Base-by-base conservation (phyloP, 108 stramenopile genomes). In the Thalassiosira profunda region DNA sequence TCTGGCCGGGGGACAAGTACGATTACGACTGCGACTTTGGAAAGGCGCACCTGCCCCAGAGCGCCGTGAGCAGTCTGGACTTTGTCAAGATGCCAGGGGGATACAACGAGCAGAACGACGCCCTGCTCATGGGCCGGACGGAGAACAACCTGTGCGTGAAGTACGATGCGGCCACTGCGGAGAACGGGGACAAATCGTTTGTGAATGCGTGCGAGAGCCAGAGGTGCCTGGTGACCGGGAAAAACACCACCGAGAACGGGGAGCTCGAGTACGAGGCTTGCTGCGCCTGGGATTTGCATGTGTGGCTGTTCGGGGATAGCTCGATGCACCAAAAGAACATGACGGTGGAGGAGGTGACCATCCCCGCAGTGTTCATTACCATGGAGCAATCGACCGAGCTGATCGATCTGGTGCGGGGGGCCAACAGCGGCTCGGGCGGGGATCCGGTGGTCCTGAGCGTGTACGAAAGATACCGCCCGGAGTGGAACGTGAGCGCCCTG, bases 241-340 rank as follows among this genome's bases (percentile, higher is more conserved):
- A 73, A 20, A 73, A 64, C 46, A 23, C 46, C 18, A 20, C 10
- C 23, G 36, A 18, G 4, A 52, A 20, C 23, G 26, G 10, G n/a
- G 36, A 10, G 15, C 5, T 45, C 10, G 17, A 1, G 6, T 64
- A 57, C 28, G 56, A 82, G 40, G 81, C 80, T 45, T 87, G 86
- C 54, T 87, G 86, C 46, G 83, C 83, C 0, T 87, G 86, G 86
- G 86, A 87, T 66, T 36, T 82, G 15, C 54, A 71, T 56, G 38
- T 79, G 24, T 58, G 66, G 63, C 35, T 87, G 58, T 72, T 63
- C 26, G 26, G 11, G 5, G 77, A 80, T 49, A 26, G 49, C 8
- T 37, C 83, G 52, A 43, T 84, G 12, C 8, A 41, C 9, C 26
- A 48, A 20, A 44, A 54, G 8, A 21, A 44, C 18, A 5, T 18